A percentile compares a stretch with the other conserved stretches of the same genome.
phyloP scores from a whole-genome alignment of 2,329 filamentous ascomycete species.

The Trichoderma hamatum region DNA sequence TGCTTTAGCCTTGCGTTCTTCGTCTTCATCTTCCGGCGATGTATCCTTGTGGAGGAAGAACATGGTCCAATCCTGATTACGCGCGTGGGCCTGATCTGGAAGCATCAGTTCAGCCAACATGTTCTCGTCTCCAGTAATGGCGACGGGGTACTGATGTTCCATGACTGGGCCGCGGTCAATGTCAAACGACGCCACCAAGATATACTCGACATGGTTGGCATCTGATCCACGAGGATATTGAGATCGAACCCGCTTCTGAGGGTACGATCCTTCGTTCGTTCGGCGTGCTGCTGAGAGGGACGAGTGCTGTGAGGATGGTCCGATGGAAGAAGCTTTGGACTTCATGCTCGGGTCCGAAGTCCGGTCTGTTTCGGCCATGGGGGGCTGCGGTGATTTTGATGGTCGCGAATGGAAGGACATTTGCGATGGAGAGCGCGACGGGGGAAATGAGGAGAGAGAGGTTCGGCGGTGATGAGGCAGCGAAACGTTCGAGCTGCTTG shows the following conservation, averaged over 20 bases:
- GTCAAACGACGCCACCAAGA: constrained; percentile 95
- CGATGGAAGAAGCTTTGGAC: constrained; percentile 62
- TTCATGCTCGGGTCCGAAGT: constrained; percentile 62
- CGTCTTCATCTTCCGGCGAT: constrained; percentile 78
- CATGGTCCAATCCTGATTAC: constrained; percentile 98
- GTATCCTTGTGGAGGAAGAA: constrained; percentile 98
- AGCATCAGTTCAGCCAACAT: constrained; percentile 99
- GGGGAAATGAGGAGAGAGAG: constrained; percentile 67
- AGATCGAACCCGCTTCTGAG: constrained; percentile 64
- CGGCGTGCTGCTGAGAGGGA: constrained; percentile 57
- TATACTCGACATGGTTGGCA: constrained; percentile 98
- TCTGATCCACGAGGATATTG: constrained; percentile 74
- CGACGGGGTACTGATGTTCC: constrained; percentile 95
- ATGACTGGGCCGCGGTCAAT: constrained; percentile 95
- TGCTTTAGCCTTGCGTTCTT: constrained; percentile 63
- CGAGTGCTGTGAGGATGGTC: constrained; percentile 64
- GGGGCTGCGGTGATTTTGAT: constrained; percentile 58
- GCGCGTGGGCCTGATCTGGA: constrained; percentile 91
- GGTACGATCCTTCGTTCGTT: constrained; percentile 54
- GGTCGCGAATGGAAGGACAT: constrained; percentile 59
- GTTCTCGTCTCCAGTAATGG: constrained; percentile 95
- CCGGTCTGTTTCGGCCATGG: constrained; percentile 55
- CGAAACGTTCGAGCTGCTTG: constrained; percentile 42
- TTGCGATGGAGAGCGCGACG: constrained; percentile 60
- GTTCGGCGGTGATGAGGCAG: constrained; percentile 45